Percentiles rank a stretch among this genome's conserved stretches.
These are phyloP conservation scores for Fusarium sp. DNA, from an alignment of 2,329 filamentous ascomycete genomes.

Conservation along the genomic window DNA sequence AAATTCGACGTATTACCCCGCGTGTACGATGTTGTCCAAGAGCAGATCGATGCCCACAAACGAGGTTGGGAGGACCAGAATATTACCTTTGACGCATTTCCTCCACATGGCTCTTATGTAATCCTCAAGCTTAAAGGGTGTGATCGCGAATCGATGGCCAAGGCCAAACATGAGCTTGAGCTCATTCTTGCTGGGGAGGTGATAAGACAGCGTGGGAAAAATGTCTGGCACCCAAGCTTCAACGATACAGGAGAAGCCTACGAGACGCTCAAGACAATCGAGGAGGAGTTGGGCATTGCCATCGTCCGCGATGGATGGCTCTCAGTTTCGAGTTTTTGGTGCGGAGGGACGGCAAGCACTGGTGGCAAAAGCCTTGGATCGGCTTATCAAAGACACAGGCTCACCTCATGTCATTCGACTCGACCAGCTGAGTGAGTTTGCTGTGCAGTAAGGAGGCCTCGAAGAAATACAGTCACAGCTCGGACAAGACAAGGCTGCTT, in stretches of 20 bases:
- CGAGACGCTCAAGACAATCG: neutral
- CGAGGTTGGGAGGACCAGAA: slow-evolving; percentile 48
- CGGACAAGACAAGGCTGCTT: slow-evolving; percentile 43
- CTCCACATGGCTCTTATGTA: slow-evolving; percentile 33
- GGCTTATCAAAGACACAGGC: neutral
- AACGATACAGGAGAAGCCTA: neutral
- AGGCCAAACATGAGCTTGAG: slow-evolving; percentile 14
- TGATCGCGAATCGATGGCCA: neutral
- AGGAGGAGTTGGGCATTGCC: slow-evolving; percentile 9
- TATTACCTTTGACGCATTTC: neutral
- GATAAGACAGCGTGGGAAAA: slow-evolving; percentile 13
- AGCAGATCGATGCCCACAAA: slow-evolving; percentile 43
- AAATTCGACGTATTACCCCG: slow-evolving; percentile 52
- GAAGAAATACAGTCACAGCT: slow-evolving; percentile 41
- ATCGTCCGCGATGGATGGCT: slow-evolving; percentile 13
- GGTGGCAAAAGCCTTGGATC: slow-evolving; percentile 2
- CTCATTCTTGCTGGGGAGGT: slow-evolving; percentile 4
- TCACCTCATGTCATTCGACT: slow-evolving; percentile 42
- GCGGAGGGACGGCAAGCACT: neutral
- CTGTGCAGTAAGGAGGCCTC: slow-evolving; percentile 51
- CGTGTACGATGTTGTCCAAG: slow-evolving; percentile 49
- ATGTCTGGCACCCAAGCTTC: slow-evolving; percentile 6
- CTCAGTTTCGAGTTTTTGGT: slow-evolving; percentile 22
- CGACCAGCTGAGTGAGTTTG: slow-evolving; percentile 29
- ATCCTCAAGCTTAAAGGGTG: slow-evolving; percentile 25